Evolutionary conservation across 73 alveolate genomes (phyloP).

Genomic region (Tetrahymena elliotti): DNA sequence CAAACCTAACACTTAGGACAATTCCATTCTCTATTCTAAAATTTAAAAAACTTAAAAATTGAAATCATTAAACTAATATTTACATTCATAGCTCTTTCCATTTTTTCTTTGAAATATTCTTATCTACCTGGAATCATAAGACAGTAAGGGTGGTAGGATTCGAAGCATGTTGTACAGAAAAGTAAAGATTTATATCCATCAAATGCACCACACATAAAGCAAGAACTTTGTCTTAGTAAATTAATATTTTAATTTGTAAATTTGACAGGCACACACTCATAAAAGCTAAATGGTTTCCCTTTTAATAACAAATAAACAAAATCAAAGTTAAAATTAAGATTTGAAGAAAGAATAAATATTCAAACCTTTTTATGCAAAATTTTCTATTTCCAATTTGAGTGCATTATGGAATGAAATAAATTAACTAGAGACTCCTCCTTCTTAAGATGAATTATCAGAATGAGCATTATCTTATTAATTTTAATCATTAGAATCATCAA

Average conservation of each 20-base stretch:
- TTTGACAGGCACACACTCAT: not conserved
- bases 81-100: not conserved
- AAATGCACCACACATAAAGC: not conserved
- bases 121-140: not conserved
- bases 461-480: not conserved
- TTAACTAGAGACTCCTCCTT: not conserved
- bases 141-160: not conserved
- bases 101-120: not conserved
- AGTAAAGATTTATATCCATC: not conserved
- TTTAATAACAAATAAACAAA: not conserved
- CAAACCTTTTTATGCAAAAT: not conserved
- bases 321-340: not conserved
- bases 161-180: not conserved
- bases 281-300: not conserved
- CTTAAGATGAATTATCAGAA: not conserved
- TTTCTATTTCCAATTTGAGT: not conserved
- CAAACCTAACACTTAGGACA: not conserved
- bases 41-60: not conserved
- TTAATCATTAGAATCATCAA: not conserved
- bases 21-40: not conserved
- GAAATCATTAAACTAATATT: not conserved
- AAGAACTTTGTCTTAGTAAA: not conserved
- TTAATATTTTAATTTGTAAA: not conserved
- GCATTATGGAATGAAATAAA: not conserved
- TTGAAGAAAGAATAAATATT: not conserved